Conservation (phyloP, 805 yeast species). For the Metschnikowia rubicola region DNA sequence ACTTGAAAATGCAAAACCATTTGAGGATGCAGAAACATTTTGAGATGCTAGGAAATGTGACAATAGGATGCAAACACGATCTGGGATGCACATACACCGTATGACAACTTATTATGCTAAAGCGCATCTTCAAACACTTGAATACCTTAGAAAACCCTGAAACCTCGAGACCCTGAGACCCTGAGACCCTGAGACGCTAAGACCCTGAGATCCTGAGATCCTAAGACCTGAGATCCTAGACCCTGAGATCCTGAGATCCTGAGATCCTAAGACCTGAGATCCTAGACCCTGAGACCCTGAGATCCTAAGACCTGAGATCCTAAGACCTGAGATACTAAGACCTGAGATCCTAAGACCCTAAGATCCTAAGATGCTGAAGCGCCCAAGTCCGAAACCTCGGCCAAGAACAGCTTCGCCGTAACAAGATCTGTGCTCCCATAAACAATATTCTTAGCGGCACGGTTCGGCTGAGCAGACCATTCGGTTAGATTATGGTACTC, state of each 20-base stretch:
- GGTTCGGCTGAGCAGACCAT: constrained; percentile 54
- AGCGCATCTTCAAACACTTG: neutral
- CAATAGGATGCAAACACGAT: too few species aligned
- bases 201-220: neutral
- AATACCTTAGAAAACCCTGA: neutral
- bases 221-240: too few species aligned
- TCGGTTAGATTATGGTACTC: constrained; percentile 94
- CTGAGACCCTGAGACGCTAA: too few species aligned
- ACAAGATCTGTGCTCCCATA: constrained; percentile 84
- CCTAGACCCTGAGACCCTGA: neutral
- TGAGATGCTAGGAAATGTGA: too few species aligned
- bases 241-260: neutral
- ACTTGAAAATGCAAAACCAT: too few species aligned
- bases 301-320: too few species aligned
- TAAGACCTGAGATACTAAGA: neutral
- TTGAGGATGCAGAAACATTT: too few species aligned
- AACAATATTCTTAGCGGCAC: constrained; percentile 51
- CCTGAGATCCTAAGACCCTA: too few species aligned
- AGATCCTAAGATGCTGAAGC: neutral
- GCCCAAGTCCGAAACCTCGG: constrained; percentile 50
- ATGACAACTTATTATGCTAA: too few species aligned
- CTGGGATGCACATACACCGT: too few species aligned
- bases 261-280: too few species aligned
- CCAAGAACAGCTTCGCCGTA: constrained; percentile 65
- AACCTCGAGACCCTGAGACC: too few species aligned